A percentile compares a stretch with the other conserved stretches of the same genome.
Evolutionary conservation across 2,329 filamentous ascomycete genomes (phyloP).

Genomic region (Alternaria solani): DNA sequence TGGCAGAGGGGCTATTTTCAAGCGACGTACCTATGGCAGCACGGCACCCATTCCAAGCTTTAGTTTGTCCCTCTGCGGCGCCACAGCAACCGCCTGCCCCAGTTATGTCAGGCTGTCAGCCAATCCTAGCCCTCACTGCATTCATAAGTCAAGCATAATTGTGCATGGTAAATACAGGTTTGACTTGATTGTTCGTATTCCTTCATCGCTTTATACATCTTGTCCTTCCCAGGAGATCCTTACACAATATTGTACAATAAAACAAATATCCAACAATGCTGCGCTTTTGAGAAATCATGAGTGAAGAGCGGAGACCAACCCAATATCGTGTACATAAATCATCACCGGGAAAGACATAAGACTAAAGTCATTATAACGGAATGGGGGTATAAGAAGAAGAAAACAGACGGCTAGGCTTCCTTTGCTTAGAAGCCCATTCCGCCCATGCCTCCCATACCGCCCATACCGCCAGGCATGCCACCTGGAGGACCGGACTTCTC

Average conservation of each 20-base stretch:
- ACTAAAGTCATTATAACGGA: slow-evolving; percentile 47
- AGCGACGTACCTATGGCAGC: slow-evolving; percentile 9
- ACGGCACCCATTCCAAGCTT: slow-evolving; percentile 8
- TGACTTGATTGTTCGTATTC: slow-evolving; percentile 38
- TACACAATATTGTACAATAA: slow-evolving; percentile 50
- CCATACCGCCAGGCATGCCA: slow-evolving; percentile 66
- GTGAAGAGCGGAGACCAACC: slow-evolving; percentile 51
- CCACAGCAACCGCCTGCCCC: slow-evolving; percentile 27
- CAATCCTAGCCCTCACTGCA: neutral
- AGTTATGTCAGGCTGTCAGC: neutral
- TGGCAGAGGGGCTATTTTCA: slow-evolving; percentile 27
- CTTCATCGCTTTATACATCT: slow-evolving; percentile 43
- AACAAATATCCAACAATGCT: slow-evolving; percentile 42
- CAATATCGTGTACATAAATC: slow-evolving; percentile 47
- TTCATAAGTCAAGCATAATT: slow-evolving; percentile 11
- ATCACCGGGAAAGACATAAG: slow-evolving; percentile 41
- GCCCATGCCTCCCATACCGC: slow-evolving; percentile 58
- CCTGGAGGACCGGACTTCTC: slow-evolving; percentile 73
- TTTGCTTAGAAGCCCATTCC: slow-evolving; percentile 68
- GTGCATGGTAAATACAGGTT: slow-evolving; percentile 11
- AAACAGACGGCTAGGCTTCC: slow-evolving; percentile 30
- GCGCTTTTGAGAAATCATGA: slow-evolving; percentile 49
- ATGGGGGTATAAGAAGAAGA: slow-evolving; percentile 40
- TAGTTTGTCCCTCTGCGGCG: slow-evolving; percentile 29
- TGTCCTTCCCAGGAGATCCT: slow-evolving; percentile 35